Base-by-base conservation (phyloP, 768 basidiomycete genomes). In the Tricholoma sp. region DNA sequence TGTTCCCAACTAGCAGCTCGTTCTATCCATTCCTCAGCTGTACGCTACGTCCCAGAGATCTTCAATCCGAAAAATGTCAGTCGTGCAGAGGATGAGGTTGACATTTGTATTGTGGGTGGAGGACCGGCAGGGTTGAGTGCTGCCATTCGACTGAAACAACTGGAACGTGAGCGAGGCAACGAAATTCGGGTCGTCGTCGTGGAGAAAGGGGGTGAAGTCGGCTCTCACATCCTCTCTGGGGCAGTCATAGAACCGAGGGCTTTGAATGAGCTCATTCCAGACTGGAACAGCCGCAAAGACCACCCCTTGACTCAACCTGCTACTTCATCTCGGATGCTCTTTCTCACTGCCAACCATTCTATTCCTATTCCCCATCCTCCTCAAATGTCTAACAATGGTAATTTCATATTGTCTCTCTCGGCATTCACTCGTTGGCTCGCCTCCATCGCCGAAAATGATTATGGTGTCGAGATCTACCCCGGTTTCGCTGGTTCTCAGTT, bases 41-140 rank as follows among this genome's bases (percentile, higher is more conserved):
- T 36, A 44, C 39, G 24, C 33, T 50, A 4, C 56, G 58, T 15
- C 15, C 33, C 24, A 12, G 52, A 33, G 12, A 45, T 55, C 61
- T 79, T 76, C 68, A 80, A 89, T 64, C 81, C 86, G 0, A 70
- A 71, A 13, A 71, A 68, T n/a, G 77, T 94, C 15, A 91, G 97
- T 60, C 82, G 94, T 11, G 84, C 84, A n/a, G 81, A 86, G 42
- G 97, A 98, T 65, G 84, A 93, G 44, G 94, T 95, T 34, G 96
- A 99, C 64, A 94, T 98, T 34, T 96, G 94, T 70, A 98, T 99
- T 66, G 94, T 97, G 55, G 96, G 96, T 9, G 95, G 82, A 2
- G 97, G 95, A 2, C 97, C 97, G 0, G 96, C 97, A 0, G 96
- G 97, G 6, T 80, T 99, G 58, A 88, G 87, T 60, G 94, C 96